Conservation (phyloP, 441 rosid species). For the Raphanus hybrid region DNA sequence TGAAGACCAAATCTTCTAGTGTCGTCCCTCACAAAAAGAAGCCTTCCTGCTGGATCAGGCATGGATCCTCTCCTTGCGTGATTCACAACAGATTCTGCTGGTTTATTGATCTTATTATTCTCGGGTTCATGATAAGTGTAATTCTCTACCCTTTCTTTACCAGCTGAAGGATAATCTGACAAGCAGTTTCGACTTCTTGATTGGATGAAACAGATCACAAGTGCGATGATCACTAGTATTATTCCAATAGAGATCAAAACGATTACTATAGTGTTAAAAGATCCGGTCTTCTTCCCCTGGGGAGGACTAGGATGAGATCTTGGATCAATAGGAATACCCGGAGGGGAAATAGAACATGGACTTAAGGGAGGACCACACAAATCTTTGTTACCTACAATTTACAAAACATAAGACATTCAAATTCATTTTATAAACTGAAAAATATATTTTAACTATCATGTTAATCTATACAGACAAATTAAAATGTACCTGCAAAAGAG, state of each 20-base stretch:
- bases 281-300: conserved; percentile 12
- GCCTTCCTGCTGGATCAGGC: conserved; percentile 43
- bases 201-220: conserved; percentile 24
- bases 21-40: conserved; percentile 63
- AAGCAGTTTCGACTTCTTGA: conserved; percentile 32
- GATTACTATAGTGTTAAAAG: conserved; percentile 30
- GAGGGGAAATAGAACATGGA: conserved; percentile 38
- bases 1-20: conserved; percentile 64
- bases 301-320: conserved; percentile 11
- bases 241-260: conserved; percentile 30
- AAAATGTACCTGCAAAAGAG: conserved; percentile 60
- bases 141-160: conserved; percentile 34
- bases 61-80: conserved; percentile 22
- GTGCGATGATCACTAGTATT: conserved; percentile 22
- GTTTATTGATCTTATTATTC: background rate
- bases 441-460: background rate
- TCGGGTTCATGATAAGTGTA: conserved; percentile 27
- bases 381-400: conserved; percentile 60
- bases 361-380: conserved; percentile 66
- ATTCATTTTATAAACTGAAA: background rate
- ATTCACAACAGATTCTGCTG: conserved; percentile 15
- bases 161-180: background rate
- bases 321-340: conserved; percentile 1
- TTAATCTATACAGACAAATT: background rate
- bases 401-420: conserved; percentile 10